phyloP scores from a whole-genome alignment of 2,329 filamentous ascomycete species.

The Gaeumannomyces sp. region DNA sequence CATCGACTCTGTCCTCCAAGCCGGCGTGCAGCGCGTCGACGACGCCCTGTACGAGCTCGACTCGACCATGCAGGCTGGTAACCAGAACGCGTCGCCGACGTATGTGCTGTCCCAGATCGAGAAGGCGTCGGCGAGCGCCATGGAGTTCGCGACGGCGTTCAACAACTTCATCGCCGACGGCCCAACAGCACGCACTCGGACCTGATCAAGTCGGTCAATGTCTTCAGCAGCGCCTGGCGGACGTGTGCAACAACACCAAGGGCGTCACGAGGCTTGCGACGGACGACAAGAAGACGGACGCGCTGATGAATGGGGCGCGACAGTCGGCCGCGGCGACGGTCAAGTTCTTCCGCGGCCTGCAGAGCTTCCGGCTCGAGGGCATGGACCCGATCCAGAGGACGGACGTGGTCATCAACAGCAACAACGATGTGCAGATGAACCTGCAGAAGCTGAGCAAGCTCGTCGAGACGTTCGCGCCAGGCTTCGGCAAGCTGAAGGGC shows the following conservation, averaged over 20 bases:
- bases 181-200: conserved; percentile 75
- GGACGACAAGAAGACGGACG: conserved; percentile 89
- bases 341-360: conserved; percentile 88
- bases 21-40: conserved; percentile 87
- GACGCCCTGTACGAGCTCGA: conserved; percentile 96
- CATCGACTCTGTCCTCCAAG: conserved; percentile 92
- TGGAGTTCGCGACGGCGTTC: conserved; percentile 96
- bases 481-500: conserved; percentile 80
- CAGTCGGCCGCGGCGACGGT: conserved; percentile 82
- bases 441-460: conserved; percentile 90
- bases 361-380: conserved; percentile 88
- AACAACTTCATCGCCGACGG: conserved; percentile 98
- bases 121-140: conserved; percentile 88
- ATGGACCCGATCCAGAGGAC: conserved; percentile 89
- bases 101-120: conserved; percentile 96
- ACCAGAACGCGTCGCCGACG: conserved; percentile 91
- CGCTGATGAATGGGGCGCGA: conserved; percentile 74
- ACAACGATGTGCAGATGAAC: conserved; percentile 91
- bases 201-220: conserved; percentile 86
- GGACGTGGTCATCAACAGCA: conserved; percentile 95
- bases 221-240: conserved; percentile 87
- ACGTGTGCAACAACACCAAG: conserved; percentile 95
- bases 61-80: conserved; percentile 96
- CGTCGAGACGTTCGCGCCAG: conserved; percentile 85
- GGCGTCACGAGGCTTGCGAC: conserved; percentile 87